phyloP scores from a whole-genome alignment of 129 eudicot genomes.

The Chrysanthemum lavandulifolium region DNA sequence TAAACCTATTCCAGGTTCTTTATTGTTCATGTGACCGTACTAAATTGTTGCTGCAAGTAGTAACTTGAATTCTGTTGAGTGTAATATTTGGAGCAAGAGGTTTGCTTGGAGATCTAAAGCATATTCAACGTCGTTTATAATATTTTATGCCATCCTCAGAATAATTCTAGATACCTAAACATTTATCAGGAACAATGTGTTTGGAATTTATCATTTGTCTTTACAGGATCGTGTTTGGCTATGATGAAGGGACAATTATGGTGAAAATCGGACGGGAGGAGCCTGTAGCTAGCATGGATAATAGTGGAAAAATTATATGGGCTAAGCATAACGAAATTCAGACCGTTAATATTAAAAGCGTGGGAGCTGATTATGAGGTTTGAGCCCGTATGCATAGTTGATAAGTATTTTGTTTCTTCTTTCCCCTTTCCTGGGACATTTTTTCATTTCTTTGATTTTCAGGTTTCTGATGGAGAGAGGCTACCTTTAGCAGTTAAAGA shows the following conservation, averaged over 20 bases:
- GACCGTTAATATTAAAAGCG: slow-evolving; percentile 83
- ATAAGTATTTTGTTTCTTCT: slow-evolving; percentile 1
- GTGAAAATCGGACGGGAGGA: slow-evolving; percentile 93
- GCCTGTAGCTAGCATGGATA: slow-evolving; percentile 97
- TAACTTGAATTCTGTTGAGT: slow-evolving; percentile 11
- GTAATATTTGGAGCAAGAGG: not conserved
- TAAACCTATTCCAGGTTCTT: slow-evolving; percentile 2
- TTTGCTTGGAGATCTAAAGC: too few species aligned
- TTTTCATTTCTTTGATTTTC: slow-evolving; percentile 15
- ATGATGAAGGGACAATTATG: slow-evolving; percentile 97
- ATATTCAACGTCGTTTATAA: slow-evolving; percentile 3
- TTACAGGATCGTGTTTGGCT: slow-evolving; percentile 84
- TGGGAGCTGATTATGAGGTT: slow-evolving; percentile 91
- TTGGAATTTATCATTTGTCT: slow-evolving; percentile 2
- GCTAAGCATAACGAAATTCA: slow-evolving; percentile 97
- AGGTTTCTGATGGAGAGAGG: slow-evolving; percentile 99
- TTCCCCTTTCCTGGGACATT: slow-evolving; percentile 13
- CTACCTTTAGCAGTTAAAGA: slow-evolving; percentile 91
- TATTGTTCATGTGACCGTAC: slow-evolving; percentile 13
- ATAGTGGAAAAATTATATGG: slow-evolving; percentile 92
- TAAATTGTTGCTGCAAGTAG: not conserved
- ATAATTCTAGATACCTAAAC: not conserved
- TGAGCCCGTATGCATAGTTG: slow-evolving; percentile 17
- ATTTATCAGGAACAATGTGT: slow-evolving; percentile 15
- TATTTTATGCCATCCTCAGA: not conserved